These are phyloP conservation scores for Fomitopsis schrenkii DNA, from an alignment of 1,284 basidiomycete genomes.

Conservation along the genomic window DNA sequence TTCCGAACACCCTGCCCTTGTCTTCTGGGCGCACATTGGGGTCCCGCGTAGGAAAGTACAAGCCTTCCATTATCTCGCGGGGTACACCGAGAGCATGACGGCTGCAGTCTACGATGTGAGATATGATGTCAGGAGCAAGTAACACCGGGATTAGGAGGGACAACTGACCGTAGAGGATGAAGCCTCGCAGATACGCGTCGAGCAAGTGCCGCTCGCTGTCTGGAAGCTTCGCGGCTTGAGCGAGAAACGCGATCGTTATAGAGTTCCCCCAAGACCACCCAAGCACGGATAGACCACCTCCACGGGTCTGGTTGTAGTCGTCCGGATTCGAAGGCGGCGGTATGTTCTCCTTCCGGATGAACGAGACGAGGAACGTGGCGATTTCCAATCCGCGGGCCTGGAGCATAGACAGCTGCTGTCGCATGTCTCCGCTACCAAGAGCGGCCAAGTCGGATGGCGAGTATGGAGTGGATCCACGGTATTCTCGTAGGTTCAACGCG, in stretches of 20 bases:
- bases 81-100: not conserved
- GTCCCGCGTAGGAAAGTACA: slow-evolving; percentile 1
- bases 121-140: not conserved
- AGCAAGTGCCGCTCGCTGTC: not conserved
- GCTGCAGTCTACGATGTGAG: not conserved
- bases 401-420: not conserved
- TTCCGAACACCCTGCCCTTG: not conserved
- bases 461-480: slow-evolving; percentile 23
- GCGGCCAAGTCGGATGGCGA: slow-evolving; percentile 16
- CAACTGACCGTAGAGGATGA: slow-evolving; percentile 8
- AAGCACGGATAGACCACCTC: slow-evolving; percentile 2
- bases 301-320: not conserved
- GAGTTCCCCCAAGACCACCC: slow-evolving; percentile 8
- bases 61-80: not conserved
- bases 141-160: not conserved
- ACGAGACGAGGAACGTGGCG: slow-evolving; percentile 4
- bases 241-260: slow-evolving; percentile 3
- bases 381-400: not conserved
- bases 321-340: not conserved
- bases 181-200: not conserved
- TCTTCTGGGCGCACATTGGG: not conserved
- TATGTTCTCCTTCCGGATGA: slow-evolving; percentile 7
- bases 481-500: slow-evolving; percentile 17
- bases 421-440: not conserved
- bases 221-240: slow-evolving; percentile 2